Evolutionary conservation across 2,329 filamentous ascomycete species (phyloP).

Genomic region (Trichoderma simmonsii): DNA sequence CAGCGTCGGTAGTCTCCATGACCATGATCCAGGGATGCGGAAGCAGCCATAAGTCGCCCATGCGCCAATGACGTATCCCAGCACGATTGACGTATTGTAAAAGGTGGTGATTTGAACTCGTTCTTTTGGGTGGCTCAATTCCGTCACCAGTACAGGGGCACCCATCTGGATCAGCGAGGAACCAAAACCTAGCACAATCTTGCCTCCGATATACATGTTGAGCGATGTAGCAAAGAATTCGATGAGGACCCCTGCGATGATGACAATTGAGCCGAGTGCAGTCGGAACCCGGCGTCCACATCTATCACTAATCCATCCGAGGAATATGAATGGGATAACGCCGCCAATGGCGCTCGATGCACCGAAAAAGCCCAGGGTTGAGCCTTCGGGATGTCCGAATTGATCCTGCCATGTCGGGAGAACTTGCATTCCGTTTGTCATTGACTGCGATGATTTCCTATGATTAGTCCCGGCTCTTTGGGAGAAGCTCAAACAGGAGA

Average conservation of each 20-base stretch:
- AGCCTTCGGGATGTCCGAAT: conserved; percentile 38
- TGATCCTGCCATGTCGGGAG: conserved; percentile 37
- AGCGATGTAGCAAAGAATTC: conserved; percentile 36
- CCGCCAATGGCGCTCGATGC: conserved; percentile 41
- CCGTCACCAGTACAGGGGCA: conserved; percentile 42
- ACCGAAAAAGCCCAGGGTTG: conserved; percentile 38
- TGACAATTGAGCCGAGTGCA: conserved; percentile 37
- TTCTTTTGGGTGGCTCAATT: conserved; percentile 41
- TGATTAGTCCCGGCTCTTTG: background rate
- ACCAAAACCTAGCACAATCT: conserved; percentile 37
- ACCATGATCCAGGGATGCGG: conserved; percentile 37
- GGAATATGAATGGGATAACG: conserved; percentile 36
- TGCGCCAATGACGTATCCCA: conserved; percentile 38
- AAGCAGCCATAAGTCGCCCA: conserved; percentile 37
- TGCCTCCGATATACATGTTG: conserved; percentile 39
- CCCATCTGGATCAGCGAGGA: conserved; percentile 40
- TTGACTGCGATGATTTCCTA: conserved; percentile 27
- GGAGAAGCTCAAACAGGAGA: background rate
- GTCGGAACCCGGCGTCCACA: conserved; percentile 35
- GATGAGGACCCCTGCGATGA: conserved; percentile 36
- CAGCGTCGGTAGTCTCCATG: conserved; percentile 52
- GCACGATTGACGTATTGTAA: conserved; percentile 41
- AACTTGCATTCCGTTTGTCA: conserved; percentile 42
- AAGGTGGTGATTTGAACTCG: conserved; percentile 38
- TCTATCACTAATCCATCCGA: conserved; percentile 36